These are phyloP conservation scores for Galeopsis tetrahit DNA, from an alignment of 257 asterid genomes.

Conservation along the genomic window DNA sequence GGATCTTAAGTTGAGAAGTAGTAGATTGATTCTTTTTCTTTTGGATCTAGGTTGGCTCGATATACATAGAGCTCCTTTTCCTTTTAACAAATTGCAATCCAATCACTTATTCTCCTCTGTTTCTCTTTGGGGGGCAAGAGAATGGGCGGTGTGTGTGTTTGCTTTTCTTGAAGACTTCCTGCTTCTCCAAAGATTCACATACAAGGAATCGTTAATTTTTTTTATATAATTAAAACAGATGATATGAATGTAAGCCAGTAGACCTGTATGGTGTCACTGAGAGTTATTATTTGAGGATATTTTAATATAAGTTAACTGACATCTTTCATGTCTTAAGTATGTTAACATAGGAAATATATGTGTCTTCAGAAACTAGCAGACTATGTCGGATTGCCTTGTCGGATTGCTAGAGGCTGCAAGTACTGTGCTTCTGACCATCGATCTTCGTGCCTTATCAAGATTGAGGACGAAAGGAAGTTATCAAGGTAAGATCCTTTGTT, in stretches of 20 bases:
- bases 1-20: too few relatives aligned
- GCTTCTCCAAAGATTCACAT: not conserved
- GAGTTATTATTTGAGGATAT: not conserved
- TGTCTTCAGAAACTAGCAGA: conserved; percentile 88
- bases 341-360: conserved; percentile 21
- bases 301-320: not conserved
- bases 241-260: not conserved
- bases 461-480: conserved; percentile 68
- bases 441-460: conserved; percentile 85
- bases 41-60: not conserved
- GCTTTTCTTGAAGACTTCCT: conserved; percentile 9
- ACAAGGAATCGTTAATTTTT: not conserved
- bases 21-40: too few relatives aligned
- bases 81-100: not conserved
- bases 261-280: conserved; percentile 17
- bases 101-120: not conserved
- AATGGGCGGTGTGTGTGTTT: not conserved
- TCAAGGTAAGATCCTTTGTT: conserved; percentile 52
- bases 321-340: conserved; percentile 11
- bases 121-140: not conserved
- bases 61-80: not conserved
- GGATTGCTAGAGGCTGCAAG: conserved; percentile 95
- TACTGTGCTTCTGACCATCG: conserved; percentile 87
- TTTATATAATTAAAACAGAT: not conserved
- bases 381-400: conserved; percentile 95